Evolutionary conservation across 2,329 filamentous ascomycete species (phyloP), one percentile per base, ranked within the genome.

Genomic region (Escovopsis sp.): DNA sequence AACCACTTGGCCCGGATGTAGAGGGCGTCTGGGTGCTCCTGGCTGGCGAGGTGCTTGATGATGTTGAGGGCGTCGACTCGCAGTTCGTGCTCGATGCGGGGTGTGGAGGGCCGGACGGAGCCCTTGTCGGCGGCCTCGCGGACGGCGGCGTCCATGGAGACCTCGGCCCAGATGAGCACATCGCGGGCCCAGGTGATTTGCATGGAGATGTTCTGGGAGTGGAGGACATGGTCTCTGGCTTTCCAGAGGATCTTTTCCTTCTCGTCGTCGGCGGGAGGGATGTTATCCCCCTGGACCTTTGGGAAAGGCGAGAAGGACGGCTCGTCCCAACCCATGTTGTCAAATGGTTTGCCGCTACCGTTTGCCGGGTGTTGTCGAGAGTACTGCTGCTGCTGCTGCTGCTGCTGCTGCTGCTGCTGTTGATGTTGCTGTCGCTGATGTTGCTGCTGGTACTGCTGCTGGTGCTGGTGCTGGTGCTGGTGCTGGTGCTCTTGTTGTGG

Each of bases 101-200:
- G 91, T 1, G 91, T 96, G 32, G 78, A 69, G 6, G 86, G 75
- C 39, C 89, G 75, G 33, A 74, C 52, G 36, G 60, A 58, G 38
- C 38, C 41, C 12, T 15, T 33, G 9, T 66, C 64, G 45, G 55
- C 58, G 49, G 61, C 59, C 36, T 88, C 73, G 44, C 86, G 77
- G 46, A 78, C 68, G 53, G 82, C 77, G 46, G 88, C 81, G 53
- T 93, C 81, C 55, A 81, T 75, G 39, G 85, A 76, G 44, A 87
- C 80, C 55, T 95, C 89, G 30, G 89, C 85, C 69, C 87, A 95
- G 42, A 80, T 77, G 45, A 98, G 72, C 37, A 87, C 82, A 63
- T 96, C 91, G 57, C 93, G 84, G 35, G 91, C 89, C 91, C 91
- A 98, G 47, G 85, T 85, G 55, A 98, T 73, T 66, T 98, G 91